These are phyloP conservation scores for Salix dunnii DNA, from an alignment of 345 rosid species.

Conservation along the genomic window DNA sequence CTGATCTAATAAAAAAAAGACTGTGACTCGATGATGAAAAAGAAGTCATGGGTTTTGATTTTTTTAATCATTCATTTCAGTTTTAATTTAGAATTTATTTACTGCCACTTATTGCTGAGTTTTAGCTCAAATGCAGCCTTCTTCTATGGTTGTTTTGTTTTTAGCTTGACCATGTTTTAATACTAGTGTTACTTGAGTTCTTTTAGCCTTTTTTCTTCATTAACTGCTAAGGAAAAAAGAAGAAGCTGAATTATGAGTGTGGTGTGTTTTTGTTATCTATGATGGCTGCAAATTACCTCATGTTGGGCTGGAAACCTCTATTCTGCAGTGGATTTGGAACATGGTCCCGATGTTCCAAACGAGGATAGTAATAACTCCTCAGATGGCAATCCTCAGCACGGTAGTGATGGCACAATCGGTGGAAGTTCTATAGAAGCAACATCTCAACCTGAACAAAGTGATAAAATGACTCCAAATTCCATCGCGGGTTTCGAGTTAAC, in stretches of 20 bases:
- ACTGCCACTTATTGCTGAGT: background rate
- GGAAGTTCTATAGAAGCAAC: conserved; percentile 14
- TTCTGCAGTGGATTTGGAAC: conserved; percentile 15
- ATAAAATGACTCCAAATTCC: too few species aligned
- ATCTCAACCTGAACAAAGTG: background rate
- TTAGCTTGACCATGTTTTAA: background rate
- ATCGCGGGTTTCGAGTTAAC: background rate
- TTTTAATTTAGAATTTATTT: too few species aligned
- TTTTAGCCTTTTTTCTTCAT: background rate
- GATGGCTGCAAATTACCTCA: background rate
- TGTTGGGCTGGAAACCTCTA: background rate
- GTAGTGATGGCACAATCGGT: background rate
- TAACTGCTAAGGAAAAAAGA: background rate
- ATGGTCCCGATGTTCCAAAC: background rate
- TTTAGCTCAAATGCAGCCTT: background rate
- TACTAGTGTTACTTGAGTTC: background rate
- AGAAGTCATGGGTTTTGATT: too few species aligned
- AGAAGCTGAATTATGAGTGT: background rate
- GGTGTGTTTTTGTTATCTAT: background rate
- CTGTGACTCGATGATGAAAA: too few species aligned
- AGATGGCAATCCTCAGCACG: conserved; percentile 5
- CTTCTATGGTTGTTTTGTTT: background rate
- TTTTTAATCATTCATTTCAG: too few species aligned
- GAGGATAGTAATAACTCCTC: background rate
- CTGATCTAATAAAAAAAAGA: too few species aligned